Percentiles rank a stretch among this genome's conserved stretches.
Evolutionary conservation across 306 rosid species (phyloP).

Genomic region (Malus domestica): DNA sequence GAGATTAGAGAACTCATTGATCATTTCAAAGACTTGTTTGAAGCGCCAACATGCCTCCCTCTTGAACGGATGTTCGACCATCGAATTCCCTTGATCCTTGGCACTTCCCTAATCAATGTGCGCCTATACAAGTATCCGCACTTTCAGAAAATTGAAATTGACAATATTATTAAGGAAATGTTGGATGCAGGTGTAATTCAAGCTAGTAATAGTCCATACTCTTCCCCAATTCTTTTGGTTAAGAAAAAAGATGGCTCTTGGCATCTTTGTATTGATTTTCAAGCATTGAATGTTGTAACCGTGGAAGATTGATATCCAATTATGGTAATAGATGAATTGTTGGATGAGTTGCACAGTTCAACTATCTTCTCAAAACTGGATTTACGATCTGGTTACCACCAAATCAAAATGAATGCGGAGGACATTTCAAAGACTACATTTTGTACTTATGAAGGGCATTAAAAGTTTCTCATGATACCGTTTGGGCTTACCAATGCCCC

Average conservation of each 20-base stretch:
- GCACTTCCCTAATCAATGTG: no score
- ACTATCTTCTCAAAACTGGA: neutral
- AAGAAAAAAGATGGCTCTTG: neutral
- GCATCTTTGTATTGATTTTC: neutral
- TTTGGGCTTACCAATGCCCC: neutral
- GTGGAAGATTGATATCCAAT: neutral
- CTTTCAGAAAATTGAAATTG: no score
- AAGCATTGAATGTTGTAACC: neutral
- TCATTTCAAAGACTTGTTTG: no score
- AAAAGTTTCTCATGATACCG: neutral
- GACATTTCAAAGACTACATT: neutral
- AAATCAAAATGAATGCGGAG: neutral
- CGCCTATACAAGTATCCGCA: neutral
- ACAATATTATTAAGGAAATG: no score
- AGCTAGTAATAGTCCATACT: no score
- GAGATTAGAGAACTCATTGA: no score
- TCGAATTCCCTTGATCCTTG: no score
- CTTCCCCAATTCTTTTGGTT: neutral
- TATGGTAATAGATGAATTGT: neutral
- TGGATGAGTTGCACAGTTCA: neutral
- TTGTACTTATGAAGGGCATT: neutral
- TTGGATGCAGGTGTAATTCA: no score
- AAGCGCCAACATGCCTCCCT: no score
- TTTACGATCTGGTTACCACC: neutral
- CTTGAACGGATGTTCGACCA: no score